Evolutionary conservation across 2,329 filamentous ascomycete species (phyloP).

Genomic region (Dothiorella sarmentorum): DNA sequence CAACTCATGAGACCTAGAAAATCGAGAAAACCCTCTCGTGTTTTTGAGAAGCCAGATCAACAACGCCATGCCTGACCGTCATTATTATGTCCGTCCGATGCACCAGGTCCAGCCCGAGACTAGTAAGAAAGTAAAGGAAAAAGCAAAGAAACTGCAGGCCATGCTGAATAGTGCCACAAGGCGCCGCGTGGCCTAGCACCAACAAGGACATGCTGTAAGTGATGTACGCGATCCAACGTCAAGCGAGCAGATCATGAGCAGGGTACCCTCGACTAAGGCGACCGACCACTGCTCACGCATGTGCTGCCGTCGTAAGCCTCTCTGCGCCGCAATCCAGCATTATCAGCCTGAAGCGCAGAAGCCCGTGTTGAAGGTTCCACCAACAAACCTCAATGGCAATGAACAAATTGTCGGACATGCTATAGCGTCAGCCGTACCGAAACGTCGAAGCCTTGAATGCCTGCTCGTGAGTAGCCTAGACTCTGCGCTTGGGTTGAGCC

Average conservation of each 20-base stretch:
- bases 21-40: neutral
- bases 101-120: neutral
- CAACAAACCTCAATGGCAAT: neutral
- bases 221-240: slow-evolving; percentile 2
- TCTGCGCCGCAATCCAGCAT: neutral
- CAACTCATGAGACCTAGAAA: neutral
- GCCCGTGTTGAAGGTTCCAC: neutral
- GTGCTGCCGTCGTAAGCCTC: neutral
- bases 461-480: slow-evolving; percentile 1
- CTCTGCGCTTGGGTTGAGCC: slow-evolving; percentile 36
- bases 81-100: neutral
- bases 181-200: neutral
- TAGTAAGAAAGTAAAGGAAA: neutral
- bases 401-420: neutral
- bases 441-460: neutral
- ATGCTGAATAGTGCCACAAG: neutral
- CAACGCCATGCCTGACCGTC: neutral
- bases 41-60: neutral
- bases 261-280: neutral
- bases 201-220: neutral
- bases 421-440: slow-evolving; percentile 6
- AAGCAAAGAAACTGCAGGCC: neutral
- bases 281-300: neutral
- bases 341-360: neutral
- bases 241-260: slow-evolving; percentile 10